These are phyloP conservation scores for Quercus suber DNA, from an alignment of 306 rosid genomes.

Conservation along the genomic window DNA sequence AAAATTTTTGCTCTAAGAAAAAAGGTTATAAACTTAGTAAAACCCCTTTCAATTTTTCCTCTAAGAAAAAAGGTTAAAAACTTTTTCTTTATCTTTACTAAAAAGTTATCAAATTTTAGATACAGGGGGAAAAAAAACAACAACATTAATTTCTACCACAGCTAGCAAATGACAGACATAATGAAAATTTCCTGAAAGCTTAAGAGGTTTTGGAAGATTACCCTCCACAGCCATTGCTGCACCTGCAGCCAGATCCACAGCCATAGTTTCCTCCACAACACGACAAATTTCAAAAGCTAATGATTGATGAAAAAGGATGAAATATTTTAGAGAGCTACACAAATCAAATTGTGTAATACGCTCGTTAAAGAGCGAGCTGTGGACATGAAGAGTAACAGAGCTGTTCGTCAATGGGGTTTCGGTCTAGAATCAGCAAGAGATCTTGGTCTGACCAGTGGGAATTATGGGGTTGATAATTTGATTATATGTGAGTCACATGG, in stretches of 20 bases:
- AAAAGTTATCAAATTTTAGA: not conserved
- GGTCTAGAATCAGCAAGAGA: too few species aligned
- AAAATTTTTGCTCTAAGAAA: too few species aligned
- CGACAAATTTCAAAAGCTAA: slow-evolving; percentile 37
- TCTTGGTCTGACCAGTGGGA: too few species aligned
- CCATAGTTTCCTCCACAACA: slow-evolving; percentile 70
- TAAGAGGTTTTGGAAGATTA: slow-evolving; percentile 9
- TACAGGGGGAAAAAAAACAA: not conserved
- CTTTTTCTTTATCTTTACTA: too few species aligned
- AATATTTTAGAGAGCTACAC: not conserved
- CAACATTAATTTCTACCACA: not conserved
- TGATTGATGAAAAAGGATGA: not conserved
- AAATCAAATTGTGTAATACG: not conserved
- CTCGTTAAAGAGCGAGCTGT: too few species aligned
- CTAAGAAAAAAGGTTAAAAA: too few species aligned
- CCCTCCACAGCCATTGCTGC: slow-evolving; percentile 64
- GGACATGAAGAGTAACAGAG: too few species aligned
- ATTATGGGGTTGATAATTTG: too few species aligned
- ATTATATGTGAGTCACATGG: too few species aligned
- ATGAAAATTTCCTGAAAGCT: not conserved
- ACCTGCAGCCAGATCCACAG: slow-evolving; percentile 55
- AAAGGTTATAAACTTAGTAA: not conserved
- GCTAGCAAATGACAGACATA: not conserved
- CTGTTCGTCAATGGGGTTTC: too few species aligned
- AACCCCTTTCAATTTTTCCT: too few species aligned